Conservation (phyloP, 805 yeast species). For the Cyberlindnera bimundalis region DNA sequence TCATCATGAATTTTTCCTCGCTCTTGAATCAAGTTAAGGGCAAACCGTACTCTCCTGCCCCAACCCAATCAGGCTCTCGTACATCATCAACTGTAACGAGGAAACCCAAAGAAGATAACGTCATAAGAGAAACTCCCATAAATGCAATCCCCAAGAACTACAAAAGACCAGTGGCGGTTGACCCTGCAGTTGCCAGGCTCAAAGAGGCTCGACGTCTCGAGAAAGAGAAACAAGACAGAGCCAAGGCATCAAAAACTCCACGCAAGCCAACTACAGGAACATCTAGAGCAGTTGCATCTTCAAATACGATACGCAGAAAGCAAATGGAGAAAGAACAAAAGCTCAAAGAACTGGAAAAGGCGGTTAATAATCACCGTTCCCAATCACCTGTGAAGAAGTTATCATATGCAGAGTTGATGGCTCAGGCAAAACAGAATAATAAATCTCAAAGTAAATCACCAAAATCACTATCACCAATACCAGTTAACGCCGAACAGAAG, state of each 20-base stretch:
- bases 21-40: slow-evolving; percentile 21
- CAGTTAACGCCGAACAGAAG: slow-evolving; percentile 3
- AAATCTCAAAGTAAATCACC: slow-evolving; percentile 15
- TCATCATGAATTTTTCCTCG: slow-evolving; percentile 20
- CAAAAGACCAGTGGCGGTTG: slow-evolving; percentile 35
- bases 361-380: neutral
- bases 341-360: slow-evolving; percentile 3
- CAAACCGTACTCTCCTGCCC: slow-evolving; percentile 8
- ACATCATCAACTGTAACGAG: neutral
- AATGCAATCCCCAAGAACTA: slow-evolving; percentile 10
- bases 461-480: slow-evolving; percentile 20
- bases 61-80: neutral
- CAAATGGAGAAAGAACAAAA: slow-evolving; percentile 4
- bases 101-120: neutral
- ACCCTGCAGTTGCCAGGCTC: slow-evolving; percentile 68
- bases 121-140: neutral
- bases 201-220: slow-evolving; percentile 65
- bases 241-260: slow-evolving; percentile 5
- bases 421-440: slow-evolving; percentile 45
- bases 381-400: slow-evolving; percentile 38
- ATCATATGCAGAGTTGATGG: slow-evolving; percentile 55
- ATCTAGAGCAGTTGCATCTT: slow-evolving; percentile 9
- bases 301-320: slow-evolving; percentile 13
- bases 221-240: slow-evolving; percentile 31
- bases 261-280: slow-evolving; percentile 2